Evolutionary conservation across 1,284 basidiomycete genomes (phyloP).

Genomic region (Polyporus tsugae): DNA sequence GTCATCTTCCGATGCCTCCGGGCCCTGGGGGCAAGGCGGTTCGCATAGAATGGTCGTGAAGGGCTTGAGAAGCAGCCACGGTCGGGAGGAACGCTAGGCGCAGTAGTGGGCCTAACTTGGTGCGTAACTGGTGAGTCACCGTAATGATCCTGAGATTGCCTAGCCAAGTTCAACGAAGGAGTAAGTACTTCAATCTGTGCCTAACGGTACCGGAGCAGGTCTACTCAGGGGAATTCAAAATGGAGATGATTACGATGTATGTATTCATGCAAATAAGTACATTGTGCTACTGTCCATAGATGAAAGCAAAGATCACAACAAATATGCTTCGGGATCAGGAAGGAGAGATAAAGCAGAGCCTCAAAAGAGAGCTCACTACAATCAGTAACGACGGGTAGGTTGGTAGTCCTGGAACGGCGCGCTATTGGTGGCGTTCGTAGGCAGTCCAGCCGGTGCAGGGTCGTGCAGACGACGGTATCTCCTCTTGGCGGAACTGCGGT

Average conservation of each 20-base stretch:
- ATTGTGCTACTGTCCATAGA: slow-evolving; percentile 20
- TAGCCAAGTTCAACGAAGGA: slow-evolving; percentile 9
- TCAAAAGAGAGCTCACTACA: background rate
- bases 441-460: slow-evolving; percentile 40
- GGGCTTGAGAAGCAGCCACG: background rate
- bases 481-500: slow-evolving; percentile 46
- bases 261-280: slow-evolving; percentile 11
- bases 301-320: slow-evolving; percentile 14
- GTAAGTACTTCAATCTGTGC: background rate
- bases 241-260: slow-evolving; percentile 20
- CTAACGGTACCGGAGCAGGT: background rate
- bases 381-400: slow-evolving; percentile 40
- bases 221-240: background rate
- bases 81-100: background rate
- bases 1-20: slow-evolving; percentile 11
- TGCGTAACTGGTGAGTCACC: slow-evolving; percentile 8
- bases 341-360: slow-evolving; percentile 11
- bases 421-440: slow-evolving; percentile 24
- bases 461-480: slow-evolving; percentile 42
- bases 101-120: background rate
- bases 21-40: slow-evolving; percentile 6
- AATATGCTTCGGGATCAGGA: background rate
- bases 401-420: slow-evolving; percentile 44
- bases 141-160: slow-evolving; percentile 14
- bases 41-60: slow-evolving; percentile 4